These are phyloP conservation scores for Magnolia officinalis DNA, from an alignment of 164 flowering plant genomes.

Conservation along the genomic window DNA sequence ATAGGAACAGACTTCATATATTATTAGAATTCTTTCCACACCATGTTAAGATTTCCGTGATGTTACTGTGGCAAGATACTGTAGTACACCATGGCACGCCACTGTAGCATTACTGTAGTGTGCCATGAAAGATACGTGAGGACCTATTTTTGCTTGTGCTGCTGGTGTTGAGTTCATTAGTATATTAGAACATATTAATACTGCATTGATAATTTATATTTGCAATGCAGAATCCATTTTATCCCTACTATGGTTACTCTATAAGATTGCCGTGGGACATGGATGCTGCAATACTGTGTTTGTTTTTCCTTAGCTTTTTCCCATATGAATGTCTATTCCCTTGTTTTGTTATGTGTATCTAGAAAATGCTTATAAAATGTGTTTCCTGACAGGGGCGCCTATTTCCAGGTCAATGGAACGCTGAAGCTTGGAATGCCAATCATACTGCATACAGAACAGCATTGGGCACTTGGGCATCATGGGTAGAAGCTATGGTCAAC, in stretches of 20 bases:
- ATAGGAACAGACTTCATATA: too few species aligned
- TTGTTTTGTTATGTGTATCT: not conserved
- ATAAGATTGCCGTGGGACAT: not conserved
- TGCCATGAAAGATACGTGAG: too few species aligned
- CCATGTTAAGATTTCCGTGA: too few species aligned
- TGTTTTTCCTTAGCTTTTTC: not conserved
- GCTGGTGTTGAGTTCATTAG: too few species aligned
- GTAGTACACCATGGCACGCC: too few species aligned
- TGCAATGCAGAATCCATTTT: not conserved
- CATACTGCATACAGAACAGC: slow-evolving; percentile 51
- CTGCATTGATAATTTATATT: too few species aligned
- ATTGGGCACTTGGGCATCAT: slow-evolving; percentile 73
- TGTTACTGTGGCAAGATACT: too few species aligned
- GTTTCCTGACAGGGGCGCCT: slow-evolving; percentile 71
- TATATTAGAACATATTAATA: too few species aligned
- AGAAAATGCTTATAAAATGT: slow-evolving; percentile 10
- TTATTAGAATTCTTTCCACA: too few species aligned
- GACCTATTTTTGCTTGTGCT: too few species aligned
- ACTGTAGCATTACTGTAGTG: too few species aligned
- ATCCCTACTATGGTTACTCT: not conserved
- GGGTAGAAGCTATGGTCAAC: slow-evolving; percentile 55
- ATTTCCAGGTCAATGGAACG: slow-evolving; percentile 58
- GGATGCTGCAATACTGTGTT: not conserved
- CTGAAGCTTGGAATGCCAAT: slow-evolving; percentile 76
- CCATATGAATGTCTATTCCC: not conserved